Evolutionary conservation across 768 basidiomycete species (phyloP).

Genomic region (Sutorius australiensis): DNA sequence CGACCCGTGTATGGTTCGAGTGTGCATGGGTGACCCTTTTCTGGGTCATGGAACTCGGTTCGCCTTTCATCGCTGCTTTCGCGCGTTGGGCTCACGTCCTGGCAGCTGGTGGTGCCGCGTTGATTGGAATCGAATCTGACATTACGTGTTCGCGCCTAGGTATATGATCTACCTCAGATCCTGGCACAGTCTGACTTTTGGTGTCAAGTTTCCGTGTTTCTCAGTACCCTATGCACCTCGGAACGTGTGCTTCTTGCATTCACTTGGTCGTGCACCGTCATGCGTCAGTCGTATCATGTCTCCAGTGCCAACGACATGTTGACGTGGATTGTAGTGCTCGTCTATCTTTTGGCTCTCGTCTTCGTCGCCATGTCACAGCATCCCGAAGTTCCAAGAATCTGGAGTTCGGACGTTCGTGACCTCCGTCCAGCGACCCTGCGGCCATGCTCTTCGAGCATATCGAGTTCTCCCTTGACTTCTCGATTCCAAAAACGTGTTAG

Average conservation of each 20-base stretch:
- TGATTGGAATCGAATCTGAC: conserved; percentile 39
- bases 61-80: conserved; percentile 15
- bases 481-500: conserved; percentile 33
- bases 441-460: conserved; percentile 32
- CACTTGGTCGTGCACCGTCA: conserved; percentile 48
- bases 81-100: conserved; percentile 5
- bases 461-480: conserved; percentile 35
- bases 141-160: conserved; percentile 34
- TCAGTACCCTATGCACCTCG: conserved; percentile 42
- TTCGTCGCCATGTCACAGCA: conserved; percentile 41
- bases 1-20: conserved; percentile 71
- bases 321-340: conserved; percentile 41
- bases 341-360: conserved; percentile 52
- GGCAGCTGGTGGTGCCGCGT: conserved; percentile 52
- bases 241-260: conserved; percentile 55
- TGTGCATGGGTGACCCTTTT: conserved; percentile 56
- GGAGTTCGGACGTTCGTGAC: conserved; percentile 46
- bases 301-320: neutral
- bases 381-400: conserved; percentile 46
- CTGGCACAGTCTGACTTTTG: neutral
- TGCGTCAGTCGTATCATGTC: conserved; percentile 33
- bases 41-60: conserved; percentile 60
- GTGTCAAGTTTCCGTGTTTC: neutral
- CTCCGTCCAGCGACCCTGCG: conserved; percentile 35
- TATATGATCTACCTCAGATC: conserved; percentile 13